Percentiles rank a stretch among this genome's conserved stretches.
phyloP scores from a whole-genome alignment of 495 filamentous ascomycete genomes.

The Cenococcum geophilum region DNA sequence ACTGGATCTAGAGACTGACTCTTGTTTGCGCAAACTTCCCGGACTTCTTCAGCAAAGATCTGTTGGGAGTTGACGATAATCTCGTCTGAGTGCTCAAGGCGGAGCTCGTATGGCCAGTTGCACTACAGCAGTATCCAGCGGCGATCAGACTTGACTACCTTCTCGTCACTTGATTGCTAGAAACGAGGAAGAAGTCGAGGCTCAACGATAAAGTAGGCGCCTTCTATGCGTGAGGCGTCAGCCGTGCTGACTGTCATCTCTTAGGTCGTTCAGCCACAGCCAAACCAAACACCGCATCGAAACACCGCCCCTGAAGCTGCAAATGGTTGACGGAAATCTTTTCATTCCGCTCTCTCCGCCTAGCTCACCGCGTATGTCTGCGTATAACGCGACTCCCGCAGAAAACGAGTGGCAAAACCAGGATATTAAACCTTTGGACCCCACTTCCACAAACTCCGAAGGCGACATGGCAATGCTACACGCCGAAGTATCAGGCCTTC shows the following conservation, averaged over 20 bases:
- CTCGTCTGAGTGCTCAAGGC: neutral
- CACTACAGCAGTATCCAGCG: neutral
- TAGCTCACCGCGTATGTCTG: conserved; percentile 32
- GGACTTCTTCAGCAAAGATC: neutral
- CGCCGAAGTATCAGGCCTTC: conserved; percentile 25
- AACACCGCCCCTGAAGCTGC: conserved; percentile 21
- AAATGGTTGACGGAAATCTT: conserved; percentile 35
- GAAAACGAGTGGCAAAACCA: conserved; percentile 33
- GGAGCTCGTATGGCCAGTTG: neutral
- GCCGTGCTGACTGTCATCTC: conserved; percentile 27
- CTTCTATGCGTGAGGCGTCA: conserved; percentile 8
- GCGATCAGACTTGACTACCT: neutral
- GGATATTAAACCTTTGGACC: conserved; percentile 28
- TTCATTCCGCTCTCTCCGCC: conserved; percentile 35
- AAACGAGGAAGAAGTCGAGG: conserved; percentile 11
- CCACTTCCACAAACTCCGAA: conserved; percentile 23
- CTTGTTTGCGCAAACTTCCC: conserved; percentile 13
- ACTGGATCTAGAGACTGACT: conserved; percentile 28
- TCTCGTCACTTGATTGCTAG: neutral
- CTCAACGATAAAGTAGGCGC: conserved; percentile 19
- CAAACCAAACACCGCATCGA: conserved; percentile 19
- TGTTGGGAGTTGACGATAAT: neutral
- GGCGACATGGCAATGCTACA: conserved; percentile 33
- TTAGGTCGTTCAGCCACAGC: conserved; percentile 28
- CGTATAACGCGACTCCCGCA: conserved; percentile 29